Base-by-base conservation (phyloP, 2,329 filamentous ascomycete genomes). In the Fusarium robinianum region DNA sequence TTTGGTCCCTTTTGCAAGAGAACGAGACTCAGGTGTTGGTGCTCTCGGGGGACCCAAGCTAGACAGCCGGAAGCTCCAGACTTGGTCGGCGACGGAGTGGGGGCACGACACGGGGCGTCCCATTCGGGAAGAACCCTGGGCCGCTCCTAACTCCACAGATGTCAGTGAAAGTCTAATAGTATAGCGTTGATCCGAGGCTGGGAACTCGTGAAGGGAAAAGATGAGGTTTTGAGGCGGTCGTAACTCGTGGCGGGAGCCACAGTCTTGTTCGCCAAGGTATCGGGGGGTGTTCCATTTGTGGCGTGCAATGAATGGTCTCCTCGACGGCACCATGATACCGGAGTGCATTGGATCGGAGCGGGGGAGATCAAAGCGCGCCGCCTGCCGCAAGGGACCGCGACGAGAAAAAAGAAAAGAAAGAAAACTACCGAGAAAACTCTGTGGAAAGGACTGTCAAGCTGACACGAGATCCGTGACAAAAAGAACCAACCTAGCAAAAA, bases 51-150 rank as follows among this genome's bases (percentile, higher is more conserved):
- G 37, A n/a, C n/a, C 29, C 40, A 53, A 42, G 41, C 49, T 49
- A 44, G 23, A 57, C 37, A 54, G 24, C 36, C 51, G 53, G 35
- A 30, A 41, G 41, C 44, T 56, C 34, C n/a, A 58, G 40, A 45
- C 44, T 52, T 31, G 19, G 29, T 36, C 24, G 41, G 27, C 49
- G 27, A 32, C 35, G 22, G 12, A 18, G 58, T 54, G 58, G 60
- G 53, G 46, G 19, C 23, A 24, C 31, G 44, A 17, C 46, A 49
- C 50, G 54, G 55, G 46, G 57, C 49, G 49, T 59, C 51, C 59
- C 57, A 59, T 57, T n/a, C 58, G 60, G 60, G 58, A 59, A 40
- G 55, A 62, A 51, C 57, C 60, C 56, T 50, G 47, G 45, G 39
- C 53, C 38, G 33, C 39, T 53, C 45, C 27, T 15, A 38, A 53